Base-by-base conservation (phyloP, 164 flowering plant genomes). In the Sedum album region DNA sequence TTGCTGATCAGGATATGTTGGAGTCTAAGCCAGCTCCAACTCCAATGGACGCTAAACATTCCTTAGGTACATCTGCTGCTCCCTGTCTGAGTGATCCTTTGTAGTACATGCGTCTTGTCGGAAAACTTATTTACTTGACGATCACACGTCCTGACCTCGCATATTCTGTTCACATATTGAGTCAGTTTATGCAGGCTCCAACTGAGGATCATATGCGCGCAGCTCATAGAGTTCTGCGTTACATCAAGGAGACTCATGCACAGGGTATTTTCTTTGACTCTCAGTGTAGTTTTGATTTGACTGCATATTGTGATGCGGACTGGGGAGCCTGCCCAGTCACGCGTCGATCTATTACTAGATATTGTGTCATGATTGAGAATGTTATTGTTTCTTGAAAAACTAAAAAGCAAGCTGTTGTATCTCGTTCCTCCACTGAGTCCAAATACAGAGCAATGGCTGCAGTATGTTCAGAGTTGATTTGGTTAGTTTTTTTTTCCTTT, bases 361-460 rank as follows among this genome's bases (percentile, higher is more conserved):
- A 18, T 65, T 63, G 36, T 13, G 7, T 64, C 0, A 31, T 63
- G 14, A 55, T 73, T 36, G 72, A 72, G 1, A 7, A 14, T 10
- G 10, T 21, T 10, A 25, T 42, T 6, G 39, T 72, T 23, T 46
- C 49, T 6, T 72, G 75, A 71, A 68, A 68, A 33, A 10, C 72
- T 0, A 73, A 73, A 65, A 68, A 73, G 33, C 72, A 73, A 18
- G n/a, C n/a, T n/a, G n/a, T n/a, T n/a, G n/a, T n/a, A n/a, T n/a
- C n/a, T n/a, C n/a, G n/a, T n/a, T n/a, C 68, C 2, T 68, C 64
- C 0, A 65, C 69, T 13, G 69, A 73, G 38, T 68, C 69, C 10
- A 66, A 73, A 31, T 65, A 68, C 41, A 6, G 68, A 5, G 55
- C 55, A 0, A n/a, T 73, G 64, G 71, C 65, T 13, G n/a, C n/a